Percentiles rank a stretch among this genome's conserved stretches.
Conservation (phyloP, 2,329 filamentous ascomycete species). For the Fusarium siculi region DNA sequence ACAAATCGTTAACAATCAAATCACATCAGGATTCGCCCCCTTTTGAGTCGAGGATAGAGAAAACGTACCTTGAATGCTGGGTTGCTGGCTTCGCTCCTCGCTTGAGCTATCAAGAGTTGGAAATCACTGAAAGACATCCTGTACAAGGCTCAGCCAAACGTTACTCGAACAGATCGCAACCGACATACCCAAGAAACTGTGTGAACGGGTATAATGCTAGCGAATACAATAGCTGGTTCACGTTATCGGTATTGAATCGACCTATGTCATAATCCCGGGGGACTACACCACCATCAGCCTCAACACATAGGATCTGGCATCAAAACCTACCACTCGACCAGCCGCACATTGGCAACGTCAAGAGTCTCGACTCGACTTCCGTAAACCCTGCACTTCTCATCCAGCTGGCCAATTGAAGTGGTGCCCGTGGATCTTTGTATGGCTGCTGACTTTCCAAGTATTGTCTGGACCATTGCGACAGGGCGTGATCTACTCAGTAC, state of each 20-base stretch:
- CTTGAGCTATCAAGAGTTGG: conserved; percentile 65
- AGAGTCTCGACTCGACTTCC: conserved; percentile 72
- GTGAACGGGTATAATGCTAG: conserved; percentile 68
- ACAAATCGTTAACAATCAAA: neutral
- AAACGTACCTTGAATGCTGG: conserved; percentile 64
- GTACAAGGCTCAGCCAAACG: conserved; percentile 7
- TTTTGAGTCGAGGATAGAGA: neutral
- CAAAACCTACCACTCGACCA: conserved; percentile 71
- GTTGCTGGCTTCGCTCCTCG: conserved; percentile 64
- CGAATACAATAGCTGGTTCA: conserved; percentile 65
- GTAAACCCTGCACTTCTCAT: conserved; percentile 72
- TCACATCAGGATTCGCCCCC: conserved; percentile 6
- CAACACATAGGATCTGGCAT: neutral
- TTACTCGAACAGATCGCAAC: neutral
- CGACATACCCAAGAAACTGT: conserved; percentile 57
- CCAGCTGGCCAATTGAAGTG: conserved; percentile 67
- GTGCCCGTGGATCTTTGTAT: conserved; percentile 73
- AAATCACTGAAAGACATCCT: conserved; percentile 70
- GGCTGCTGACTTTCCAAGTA: conserved; percentile 72
- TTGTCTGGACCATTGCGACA: conserved; percentile 73
- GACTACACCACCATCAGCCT: conserved; percentile 50
- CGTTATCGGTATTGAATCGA: conserved; percentile 62
- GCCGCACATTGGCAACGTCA: conserved; percentile 74
- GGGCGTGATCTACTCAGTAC: conserved; percentile 65
- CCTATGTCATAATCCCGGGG: conserved; percentile 65